These are phyloP conservation scores for Vitis rotundifolia DNA, from an alignment of 164 flowering plant species.

Conservation along the genomic window DNA sequence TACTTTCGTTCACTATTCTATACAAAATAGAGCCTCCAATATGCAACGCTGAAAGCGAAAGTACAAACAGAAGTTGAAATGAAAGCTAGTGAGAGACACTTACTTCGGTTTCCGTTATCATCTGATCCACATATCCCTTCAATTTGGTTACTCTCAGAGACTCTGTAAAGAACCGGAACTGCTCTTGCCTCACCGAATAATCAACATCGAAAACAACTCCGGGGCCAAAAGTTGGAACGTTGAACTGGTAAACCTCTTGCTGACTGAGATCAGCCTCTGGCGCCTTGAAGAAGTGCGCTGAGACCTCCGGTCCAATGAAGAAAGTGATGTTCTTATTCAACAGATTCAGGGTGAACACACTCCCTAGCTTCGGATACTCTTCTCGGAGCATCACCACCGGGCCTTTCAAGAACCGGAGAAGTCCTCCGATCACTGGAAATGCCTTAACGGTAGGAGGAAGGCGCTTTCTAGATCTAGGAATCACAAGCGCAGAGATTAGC, in stretches of 20 bases:
- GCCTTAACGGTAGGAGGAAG: conserved; percentile 73
- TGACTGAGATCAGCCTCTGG: conserved; percentile 90
- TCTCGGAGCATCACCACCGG: conserved; percentile 83
- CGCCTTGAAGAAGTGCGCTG: conserved; percentile 96
- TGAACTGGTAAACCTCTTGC: conserved; percentile 96
- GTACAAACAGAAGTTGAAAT: background rate
- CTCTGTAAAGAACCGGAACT: conserved; percentile 96
- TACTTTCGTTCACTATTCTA: too few species aligned
- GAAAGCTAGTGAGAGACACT: background rate
- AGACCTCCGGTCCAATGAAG: conserved; percentile 82
- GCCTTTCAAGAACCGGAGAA: conserved; percentile 78
- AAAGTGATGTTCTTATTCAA: conserved; percentile 79
- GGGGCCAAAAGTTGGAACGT: conserved; percentile 97
- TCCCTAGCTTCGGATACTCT: conserved; percentile 92
- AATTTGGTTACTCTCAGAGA: conserved; percentile 72
- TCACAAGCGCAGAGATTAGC: conserved; percentile 51
- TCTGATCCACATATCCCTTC: conserved; percentile 92
- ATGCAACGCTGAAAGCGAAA: background rate
- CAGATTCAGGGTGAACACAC: conserved; percentile 77
- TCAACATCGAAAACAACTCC: conserved; percentile 96
- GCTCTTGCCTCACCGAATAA: conserved; percentile 82
- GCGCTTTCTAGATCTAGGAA: conserved; percentile 60
- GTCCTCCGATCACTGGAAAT: conserved; percentile 74
- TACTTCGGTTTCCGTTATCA: conserved; percentile 92
- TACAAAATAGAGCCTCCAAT: too few species aligned